Evolutionary conservation across 2,329 filamentous ascomycete species (phyloP), one percentile per base, ranked within the genome.

Genomic region (Diaporthe vexans): DNA sequence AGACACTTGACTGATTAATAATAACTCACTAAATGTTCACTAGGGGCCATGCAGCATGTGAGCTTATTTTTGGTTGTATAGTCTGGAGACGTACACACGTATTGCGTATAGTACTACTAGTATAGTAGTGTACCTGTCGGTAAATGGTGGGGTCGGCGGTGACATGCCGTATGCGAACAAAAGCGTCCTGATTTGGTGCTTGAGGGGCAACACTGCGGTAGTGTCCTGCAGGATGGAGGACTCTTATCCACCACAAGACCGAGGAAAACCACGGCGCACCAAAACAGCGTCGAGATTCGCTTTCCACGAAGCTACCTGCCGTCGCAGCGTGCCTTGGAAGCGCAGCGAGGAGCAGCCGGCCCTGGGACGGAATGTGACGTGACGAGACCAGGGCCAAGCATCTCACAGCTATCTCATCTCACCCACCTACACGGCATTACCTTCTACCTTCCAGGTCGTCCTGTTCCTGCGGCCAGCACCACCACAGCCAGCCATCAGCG

Each of bases 321-420:
- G 63, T 54, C 46, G 63, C 63, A 68, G 63, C 63, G 33, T 35
- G 48, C 33, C 10, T 26, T 17, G 24, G 48, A 68, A 40, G 63
- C 63, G 63, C 63, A 68, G 29, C 63, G 46, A 48, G n/a, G 63
- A 37, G 63, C 13, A 67, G 61, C 13, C 48, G 46, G 29, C 33
- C 46, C 19, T 67, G 46, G 46, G 63, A 52, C 63, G 63, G 63
- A 67, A 67, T 67, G 63, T n/a, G 63, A 67, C 63, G 46, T 67
- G 61, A 52, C 61, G 33, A 67, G 33, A 54, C 63, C 33, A 21
- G n/a, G 29, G 46, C 48, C 48, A 40, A 54, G 48, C 40, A 46
- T 33, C 59, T 19, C 58, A n/a, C 59, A 48, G 59, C 29, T 46
- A 63, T 46, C 40, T 48, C 59, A 63, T 48, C 40, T 48, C 40